A percentile compares a stretch with the other conserved stretches of the same genome.
Conservation (phyloP, 495 filamentous ascomycete genomes). For the Neurospora cerealis region DNA sequence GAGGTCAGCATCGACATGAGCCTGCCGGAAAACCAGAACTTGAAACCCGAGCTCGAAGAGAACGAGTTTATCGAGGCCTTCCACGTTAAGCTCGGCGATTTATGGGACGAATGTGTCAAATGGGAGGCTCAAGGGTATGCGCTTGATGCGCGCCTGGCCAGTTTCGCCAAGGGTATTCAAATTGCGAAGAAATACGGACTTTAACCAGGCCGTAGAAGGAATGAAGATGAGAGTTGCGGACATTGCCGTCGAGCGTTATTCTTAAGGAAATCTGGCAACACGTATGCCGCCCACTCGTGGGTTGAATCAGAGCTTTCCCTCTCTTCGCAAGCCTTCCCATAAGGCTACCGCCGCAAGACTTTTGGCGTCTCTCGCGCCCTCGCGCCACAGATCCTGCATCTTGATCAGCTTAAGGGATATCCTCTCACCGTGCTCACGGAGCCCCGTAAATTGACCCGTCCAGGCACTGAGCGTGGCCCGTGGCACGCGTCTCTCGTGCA, state of each 20-base stretch:
- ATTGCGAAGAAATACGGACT: conserved; percentile 49
- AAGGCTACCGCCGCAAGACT: conserved; percentile 66
- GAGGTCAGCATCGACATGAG: conserved; percentile 72
- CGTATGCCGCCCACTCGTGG: background rate
- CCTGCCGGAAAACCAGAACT: conserved; percentile 54
- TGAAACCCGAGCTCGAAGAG: conserved; percentile 68
- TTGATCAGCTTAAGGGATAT: conserved; percentile 65
- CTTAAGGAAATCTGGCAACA: background rate
- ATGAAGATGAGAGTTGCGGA: background rate
- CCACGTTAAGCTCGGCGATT: conserved; percentile 50
- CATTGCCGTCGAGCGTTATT: background rate
- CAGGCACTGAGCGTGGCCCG: conserved; percentile 53
- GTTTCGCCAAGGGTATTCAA: conserved; percentile 79
- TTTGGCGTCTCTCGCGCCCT: conserved; percentile 70
- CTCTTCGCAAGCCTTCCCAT: conserved; percentile 59
- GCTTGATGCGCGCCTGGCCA: conserved; percentile 77
- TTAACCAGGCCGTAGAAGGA: conserved; percentile 8
- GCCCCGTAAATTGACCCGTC: conserved; percentile 67
- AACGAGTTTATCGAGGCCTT: conserved; percentile 90
- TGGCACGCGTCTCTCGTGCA: conserved; percentile 60
- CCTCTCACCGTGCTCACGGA: conserved; percentile 71
- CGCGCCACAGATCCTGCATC: conserved; percentile 66
- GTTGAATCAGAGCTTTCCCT: conserved; percentile 45
- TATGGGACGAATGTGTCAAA: conserved; percentile 58
- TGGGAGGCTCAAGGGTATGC: conserved; percentile 69